A percentile compares a stretch with the other conserved stretches of the same genome.
Evolutionary conservation across 176 grass and related monocot genomes (phyloP).

Genomic region (Oropetium thomaeum): DNA sequence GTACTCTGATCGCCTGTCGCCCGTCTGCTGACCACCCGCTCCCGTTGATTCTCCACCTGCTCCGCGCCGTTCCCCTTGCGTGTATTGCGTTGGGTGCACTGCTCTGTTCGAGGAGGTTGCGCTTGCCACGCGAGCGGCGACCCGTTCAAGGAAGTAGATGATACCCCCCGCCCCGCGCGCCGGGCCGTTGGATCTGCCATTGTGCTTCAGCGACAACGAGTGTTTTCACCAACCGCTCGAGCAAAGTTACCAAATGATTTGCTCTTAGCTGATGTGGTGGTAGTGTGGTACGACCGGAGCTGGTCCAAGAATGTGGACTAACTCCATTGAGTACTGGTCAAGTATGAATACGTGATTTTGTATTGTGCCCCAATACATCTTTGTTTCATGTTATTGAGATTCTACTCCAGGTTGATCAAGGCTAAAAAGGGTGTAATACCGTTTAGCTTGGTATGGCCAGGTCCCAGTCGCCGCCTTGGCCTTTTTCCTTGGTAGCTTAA

Average conservation of each 20-base stretch:
- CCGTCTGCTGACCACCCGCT: conserved; percentile 10
- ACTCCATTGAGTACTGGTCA: conserved; percentile 3
- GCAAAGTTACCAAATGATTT: background rate
- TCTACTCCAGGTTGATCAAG: too few relatives aligned
- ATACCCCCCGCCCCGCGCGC: background rate
- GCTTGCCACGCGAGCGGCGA: background rate
- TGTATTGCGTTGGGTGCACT: background rate
- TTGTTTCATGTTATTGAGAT: too few relatives aligned
- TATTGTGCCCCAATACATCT: background rate
- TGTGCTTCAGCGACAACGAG: background rate
- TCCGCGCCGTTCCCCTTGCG: background rate
- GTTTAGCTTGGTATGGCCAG: too few relatives aligned
- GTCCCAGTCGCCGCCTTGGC: too few relatives aligned
- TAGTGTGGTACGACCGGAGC: background rate
- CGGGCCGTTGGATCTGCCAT: background rate
- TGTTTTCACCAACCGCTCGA: conserved; percentile 4
- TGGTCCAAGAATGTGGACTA: conserved; percentile 15
- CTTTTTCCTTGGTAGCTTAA: background rate
- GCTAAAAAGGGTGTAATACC: too few relatives aligned
- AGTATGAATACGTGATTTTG: background rate
- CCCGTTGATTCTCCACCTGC: background rate
- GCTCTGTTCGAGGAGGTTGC: background rate
- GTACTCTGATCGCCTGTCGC: conserved; percentile 11
- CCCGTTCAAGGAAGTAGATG: background rate
- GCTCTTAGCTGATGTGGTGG: background rate